Evolutionary conservation across 1,284 basidiomycete species (phyloP).

Genomic region (Pulchroboletus neoregius): DNA sequence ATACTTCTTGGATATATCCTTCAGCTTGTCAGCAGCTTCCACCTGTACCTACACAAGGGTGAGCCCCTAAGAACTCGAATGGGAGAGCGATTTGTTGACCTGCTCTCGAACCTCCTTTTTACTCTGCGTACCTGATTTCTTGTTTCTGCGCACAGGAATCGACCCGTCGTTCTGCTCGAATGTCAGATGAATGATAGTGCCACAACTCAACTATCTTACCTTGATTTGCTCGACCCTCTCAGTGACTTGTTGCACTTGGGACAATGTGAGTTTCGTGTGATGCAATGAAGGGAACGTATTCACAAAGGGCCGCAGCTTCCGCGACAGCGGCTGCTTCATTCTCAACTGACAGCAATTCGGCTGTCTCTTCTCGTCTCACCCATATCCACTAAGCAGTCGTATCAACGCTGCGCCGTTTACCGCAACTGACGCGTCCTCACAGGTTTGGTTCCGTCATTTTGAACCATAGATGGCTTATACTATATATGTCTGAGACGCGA

Average conservation of each 20-base stretch:
- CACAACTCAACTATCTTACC: constrained; percentile 31
- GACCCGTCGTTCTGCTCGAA: constrained; percentile 51
- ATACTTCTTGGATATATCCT: constrained; percentile 52
- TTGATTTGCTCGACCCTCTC: constrained; percentile 57
- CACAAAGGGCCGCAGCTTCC: constrained; percentile 49
- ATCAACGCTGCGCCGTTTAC: constrained; percentile 1
- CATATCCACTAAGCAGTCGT: constrained; percentile 56
- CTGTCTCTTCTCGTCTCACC: constrained; percentile 41
- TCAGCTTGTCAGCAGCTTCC: constrained; percentile 53
- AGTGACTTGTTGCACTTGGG: constrained; percentile 53
- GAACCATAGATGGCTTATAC: constrained; percentile 72
- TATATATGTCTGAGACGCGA: constrained; percentile 26
- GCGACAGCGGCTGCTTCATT: constrained; percentile 36
- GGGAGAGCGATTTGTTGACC: constrained; percentile 16
- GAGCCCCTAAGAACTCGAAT: neutral
- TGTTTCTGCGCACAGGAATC: constrained; percentile 62
- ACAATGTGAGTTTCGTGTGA: neutral
- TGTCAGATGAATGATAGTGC: neutral
- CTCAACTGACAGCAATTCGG: constrained; percentile 18
- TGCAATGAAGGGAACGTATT: constrained; percentile 17
- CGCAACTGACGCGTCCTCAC: constrained; percentile 36
- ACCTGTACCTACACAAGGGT: constrained; percentile 46
- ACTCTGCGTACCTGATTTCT: constrained; percentile 65
- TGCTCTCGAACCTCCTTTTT: constrained; percentile 72
- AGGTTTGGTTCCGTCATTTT: constrained; percentile 69